Conservation (phyloP, 768 basidiomycete species). For the Mycena sanguinolenta region DNA sequence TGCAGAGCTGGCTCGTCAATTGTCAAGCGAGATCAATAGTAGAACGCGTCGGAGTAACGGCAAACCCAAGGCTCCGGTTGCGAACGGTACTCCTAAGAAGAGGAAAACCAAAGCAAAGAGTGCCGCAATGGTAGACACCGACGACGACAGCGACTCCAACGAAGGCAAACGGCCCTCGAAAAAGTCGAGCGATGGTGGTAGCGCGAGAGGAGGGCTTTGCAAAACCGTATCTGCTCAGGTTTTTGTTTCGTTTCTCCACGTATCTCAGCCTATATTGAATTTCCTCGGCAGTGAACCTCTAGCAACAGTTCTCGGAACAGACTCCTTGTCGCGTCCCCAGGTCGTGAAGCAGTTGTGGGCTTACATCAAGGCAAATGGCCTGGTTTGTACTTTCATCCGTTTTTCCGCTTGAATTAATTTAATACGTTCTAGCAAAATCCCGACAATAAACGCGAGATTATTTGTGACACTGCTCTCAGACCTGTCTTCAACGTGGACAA, state of each 20-base stretch:
- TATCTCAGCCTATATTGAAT: slow-evolving; percentile 16
- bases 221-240: slow-evolving; percentile 85
- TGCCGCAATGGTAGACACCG: slow-evolving; percentile 65
- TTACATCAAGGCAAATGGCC: slow-evolving; percentile 83
- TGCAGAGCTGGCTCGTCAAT: slow-evolving; percentile 77
- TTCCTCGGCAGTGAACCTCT: slow-evolving; percentile 72
- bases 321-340: slow-evolving; percentile 86
- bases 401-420: slow-evolving; percentile 3
- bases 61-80: slow-evolving; percentile 47
- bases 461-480: slow-evolving; percentile 81
- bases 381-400: slow-evolving; percentile 44
- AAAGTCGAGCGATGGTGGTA: slow-evolving; percentile 59
- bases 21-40: slow-evolving; percentile 79
- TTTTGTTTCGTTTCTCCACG: slow-evolving; percentile 33
- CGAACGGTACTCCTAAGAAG: slow-evolving; percentile 60
- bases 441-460: slow-evolving; percentile 83
- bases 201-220: slow-evolving; percentile 81
- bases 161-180: slow-evolving; percentile 52
- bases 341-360: slow-evolving; percentile 93
- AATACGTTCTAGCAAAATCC: slow-evolving; percentile 75
- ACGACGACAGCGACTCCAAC: slow-evolving; percentile 63
- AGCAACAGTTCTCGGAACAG: slow-evolving; percentile 74
- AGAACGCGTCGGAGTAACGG: slow-evolving; percentile 64
- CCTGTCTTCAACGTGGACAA: slow-evolving; percentile 85
- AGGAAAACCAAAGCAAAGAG: slow-evolving; percentile 65